These are phyloP conservation scores for Eutypa lata DNA, from an alignment of 2,329 filamentous ascomycete species.

Conservation along the genomic window DNA sequence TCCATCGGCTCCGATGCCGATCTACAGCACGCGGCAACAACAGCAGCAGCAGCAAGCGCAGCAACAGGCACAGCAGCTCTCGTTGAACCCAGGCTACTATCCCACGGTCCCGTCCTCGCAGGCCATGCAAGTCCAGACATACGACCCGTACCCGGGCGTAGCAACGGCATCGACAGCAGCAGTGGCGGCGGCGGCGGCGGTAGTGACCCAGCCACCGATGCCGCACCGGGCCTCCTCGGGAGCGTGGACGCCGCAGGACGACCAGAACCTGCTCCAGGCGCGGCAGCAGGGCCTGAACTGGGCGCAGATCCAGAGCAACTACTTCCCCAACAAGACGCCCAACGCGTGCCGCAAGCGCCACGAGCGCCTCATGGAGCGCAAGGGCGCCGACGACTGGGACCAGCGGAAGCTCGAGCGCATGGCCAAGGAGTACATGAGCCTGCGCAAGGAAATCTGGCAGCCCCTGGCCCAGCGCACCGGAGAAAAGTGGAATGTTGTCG, in stretches of 20 bases:
- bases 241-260: slow-evolving; percentile 72
- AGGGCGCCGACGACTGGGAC: slow-evolving; percentile 75
- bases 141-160: slow-evolving; percentile 40
- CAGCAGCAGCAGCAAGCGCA: slow-evolving; percentile 17
- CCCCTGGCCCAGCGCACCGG: slow-evolving; percentile 68
- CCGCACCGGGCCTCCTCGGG: slow-evolving; percentile 57
- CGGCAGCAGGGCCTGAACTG: slow-evolving; percentile 77
- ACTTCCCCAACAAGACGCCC: slow-evolving; percentile 74
- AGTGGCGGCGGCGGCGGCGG: slow-evolving; percentile 11
- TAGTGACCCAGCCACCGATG: slow-evolving; percentile 32
- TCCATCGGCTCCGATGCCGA: slow-evolving; percentile 36
- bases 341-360: slow-evolving; percentile 90
- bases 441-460: slow-evolving; percentile 80
- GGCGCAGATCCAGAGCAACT: slow-evolving; percentile 71
- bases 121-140: slow-evolving; percentile 34
- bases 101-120: slow-evolving; percentile 30
- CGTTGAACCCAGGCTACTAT: slow-evolving; percentile 37
- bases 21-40: slow-evolving; percentile 39
- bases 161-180: too few species aligned
- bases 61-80: too few species aligned
- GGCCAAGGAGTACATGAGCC: slow-evolving; percentile 74
- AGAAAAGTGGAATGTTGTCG: slow-evolving; percentile 76
- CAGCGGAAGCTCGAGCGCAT: slow-evolving; percentile 69
- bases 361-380: slow-evolving; percentile 76
- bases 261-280: slow-evolving; percentile 68